A percentile compares a stretch with the other conserved stretches of the same genome.
phyloP scores from a whole-genome alignment of 148 eudicot species.

The Rhododendron vialii region DNA sequence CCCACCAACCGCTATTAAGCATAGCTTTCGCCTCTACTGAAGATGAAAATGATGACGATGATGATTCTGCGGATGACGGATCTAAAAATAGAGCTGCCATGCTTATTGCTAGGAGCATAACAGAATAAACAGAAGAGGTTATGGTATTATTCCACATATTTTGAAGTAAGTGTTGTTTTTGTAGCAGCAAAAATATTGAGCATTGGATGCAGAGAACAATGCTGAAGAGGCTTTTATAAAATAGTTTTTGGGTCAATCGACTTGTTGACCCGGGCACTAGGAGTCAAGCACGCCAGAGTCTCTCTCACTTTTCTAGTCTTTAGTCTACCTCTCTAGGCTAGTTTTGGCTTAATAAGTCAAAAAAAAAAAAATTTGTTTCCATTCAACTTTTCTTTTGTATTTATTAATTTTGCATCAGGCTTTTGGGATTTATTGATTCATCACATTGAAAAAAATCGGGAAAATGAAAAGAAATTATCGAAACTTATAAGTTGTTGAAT shows the following conservation, averaged over 20 bases:
- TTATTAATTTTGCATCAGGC: too few relatives aligned
- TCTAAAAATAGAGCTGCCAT: neutral
- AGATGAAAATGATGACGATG: neutral
- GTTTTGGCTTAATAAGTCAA: too few relatives aligned
- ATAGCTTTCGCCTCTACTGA: neutral
- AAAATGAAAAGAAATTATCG: too few relatives aligned
- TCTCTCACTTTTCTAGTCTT: too few relatives aligned
- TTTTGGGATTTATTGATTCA: too few relatives aligned
- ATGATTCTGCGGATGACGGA: neutral
- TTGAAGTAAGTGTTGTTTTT: neutral
- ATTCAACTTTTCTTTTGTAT: too few relatives aligned
- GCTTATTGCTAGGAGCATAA: neutral
- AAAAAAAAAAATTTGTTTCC: too few relatives aligned
- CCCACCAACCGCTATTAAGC: conserved; percentile 1
- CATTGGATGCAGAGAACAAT: neutral
- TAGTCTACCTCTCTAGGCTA: too few relatives aligned
- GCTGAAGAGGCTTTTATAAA: neutral
- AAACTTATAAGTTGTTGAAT: too few relatives aligned
- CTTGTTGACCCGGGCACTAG: neutral
- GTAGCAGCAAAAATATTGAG: neutral
- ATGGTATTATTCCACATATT: neutral
- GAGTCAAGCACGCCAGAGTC: too few relatives aligned
- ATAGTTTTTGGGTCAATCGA: neutral
- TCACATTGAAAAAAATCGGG: too few relatives aligned
- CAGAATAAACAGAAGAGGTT: neutral